Conservation (phyloP, 2,329 filamentous ascomycete genomes). For the Alternaria metachromatica region DNA sequence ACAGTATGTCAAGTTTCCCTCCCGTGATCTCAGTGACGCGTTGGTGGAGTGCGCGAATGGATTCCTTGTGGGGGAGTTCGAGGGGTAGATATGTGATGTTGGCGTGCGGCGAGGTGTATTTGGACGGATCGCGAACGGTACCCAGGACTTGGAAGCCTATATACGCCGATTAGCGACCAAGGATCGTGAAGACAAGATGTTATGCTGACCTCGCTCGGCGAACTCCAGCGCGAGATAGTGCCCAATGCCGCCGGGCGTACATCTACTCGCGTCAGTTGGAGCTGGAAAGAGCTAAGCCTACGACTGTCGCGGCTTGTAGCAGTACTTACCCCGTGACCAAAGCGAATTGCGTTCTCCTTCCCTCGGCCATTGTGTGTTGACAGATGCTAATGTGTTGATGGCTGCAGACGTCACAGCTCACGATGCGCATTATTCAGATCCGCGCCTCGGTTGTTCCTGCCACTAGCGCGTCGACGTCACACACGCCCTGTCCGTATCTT, state of each 20-base stretch:
- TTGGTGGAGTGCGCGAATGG: conserved; percentile 55
- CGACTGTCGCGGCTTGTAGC: background rate
- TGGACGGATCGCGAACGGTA: conserved; percentile 60
- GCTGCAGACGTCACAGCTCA: background rate
- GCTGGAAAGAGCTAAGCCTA: background rate
- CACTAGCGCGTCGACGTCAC: conserved; percentile 10
- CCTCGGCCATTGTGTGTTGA: conserved; percentile 18
- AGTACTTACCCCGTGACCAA: conserved; percentile 47
- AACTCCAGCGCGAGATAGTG: conserved; percentile 66
- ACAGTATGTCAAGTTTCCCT: conserved; percentile 61
- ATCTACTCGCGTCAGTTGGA: conserved; percentile 41
- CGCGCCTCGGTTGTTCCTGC: background rate
- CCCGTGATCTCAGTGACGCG: conserved; percentile 56
- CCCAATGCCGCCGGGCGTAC: conserved; percentile 64
- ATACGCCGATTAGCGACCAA: background rate
- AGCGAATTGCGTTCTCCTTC: conserved; percentile 35
- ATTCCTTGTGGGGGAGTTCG: conserved; percentile 60
- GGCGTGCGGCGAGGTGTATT: conserved; percentile 56
- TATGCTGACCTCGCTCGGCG: conserved; percentile 49
- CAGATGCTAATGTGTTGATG: background rate
- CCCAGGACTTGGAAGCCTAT: conserved; percentile 63
- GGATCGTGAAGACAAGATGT: background rate
- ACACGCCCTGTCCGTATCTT: background rate
- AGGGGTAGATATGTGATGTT: conserved; percentile 63
- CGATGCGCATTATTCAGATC: conserved; percentile 1